A percentile compares a stretch with the other conserved stretches of the same genome.
These are phyloP conservation scores for Endocarpon pusillum DNA, from an alignment of 495 filamentous ascomycete genomes.

Conservation along the genomic window DNA sequence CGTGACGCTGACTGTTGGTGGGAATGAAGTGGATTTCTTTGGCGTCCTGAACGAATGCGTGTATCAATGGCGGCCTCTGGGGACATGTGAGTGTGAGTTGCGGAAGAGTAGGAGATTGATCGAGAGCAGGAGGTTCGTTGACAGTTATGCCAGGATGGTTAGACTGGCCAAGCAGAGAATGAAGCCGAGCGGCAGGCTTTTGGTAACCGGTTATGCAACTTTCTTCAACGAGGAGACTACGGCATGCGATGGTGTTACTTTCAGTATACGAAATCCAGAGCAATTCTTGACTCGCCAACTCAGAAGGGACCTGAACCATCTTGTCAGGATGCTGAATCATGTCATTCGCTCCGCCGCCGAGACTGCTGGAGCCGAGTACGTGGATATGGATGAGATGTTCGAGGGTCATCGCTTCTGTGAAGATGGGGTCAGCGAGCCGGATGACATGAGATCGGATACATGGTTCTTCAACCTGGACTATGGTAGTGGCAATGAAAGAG, in stretches of 20 bases:
- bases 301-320: constrained; percentile 18
- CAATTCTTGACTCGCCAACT: not conserved
- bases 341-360: constrained; percentile 7
- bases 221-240: constrained; percentile 30
- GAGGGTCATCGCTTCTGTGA: constrained; percentile 34
- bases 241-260: constrained; percentile 24
- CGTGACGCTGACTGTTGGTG: constrained; percentile 27
- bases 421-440: constrained; percentile 22
- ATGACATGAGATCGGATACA: constrained; percentile 19
- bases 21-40: constrained; percentile 34
- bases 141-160: constrained; percentile 17
- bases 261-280: constrained; percentile 2
- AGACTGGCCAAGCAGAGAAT: constrained; percentile 22
- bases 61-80: constrained; percentile 9
- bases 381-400: constrained; percentile 24
- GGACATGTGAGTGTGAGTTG: constrained; percentile 21
- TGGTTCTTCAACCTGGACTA: constrained; percentile 24
- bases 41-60: constrained; percentile 29
- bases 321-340: constrained; percentile 24
- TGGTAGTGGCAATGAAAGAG: not conserved
- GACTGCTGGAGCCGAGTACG: constrained; percentile 15
- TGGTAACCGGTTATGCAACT: constrained; percentile 28
- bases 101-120: constrained; percentile 15
- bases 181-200: constrained; percentile 23
- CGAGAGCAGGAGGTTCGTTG: constrained; percentile 15